These are phyloP conservation scores for Monosporozyma yasuniensis DNA, from an alignment of 805 yeast genomes.

Conservation along the genomic window DNA sequence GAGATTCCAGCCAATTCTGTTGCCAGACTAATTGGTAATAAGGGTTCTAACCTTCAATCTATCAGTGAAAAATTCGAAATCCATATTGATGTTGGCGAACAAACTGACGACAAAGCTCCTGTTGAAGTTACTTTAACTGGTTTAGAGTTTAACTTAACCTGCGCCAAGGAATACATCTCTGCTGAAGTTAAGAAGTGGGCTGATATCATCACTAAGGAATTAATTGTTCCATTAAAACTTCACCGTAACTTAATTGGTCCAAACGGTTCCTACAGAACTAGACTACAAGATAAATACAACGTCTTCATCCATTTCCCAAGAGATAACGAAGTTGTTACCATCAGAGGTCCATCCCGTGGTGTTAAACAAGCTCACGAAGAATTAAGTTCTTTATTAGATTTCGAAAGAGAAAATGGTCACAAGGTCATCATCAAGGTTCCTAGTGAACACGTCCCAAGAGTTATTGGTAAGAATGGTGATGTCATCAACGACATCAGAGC, in stretches of 20 bases:
- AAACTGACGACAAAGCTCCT: conserved; percentile 30
- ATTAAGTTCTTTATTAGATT: conserved; percentile 70
- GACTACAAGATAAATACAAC: conserved; percentile 79
- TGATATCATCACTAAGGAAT: conserved; percentile 61
- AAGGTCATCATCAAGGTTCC: conserved; percentile 60
- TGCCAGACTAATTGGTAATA: conserved; percentile 82
- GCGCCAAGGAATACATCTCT: conserved; percentile 51
- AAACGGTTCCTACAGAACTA: conserved; percentile 68
- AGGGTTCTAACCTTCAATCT: conserved; percentile 64
- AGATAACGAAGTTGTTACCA: conserved; percentile 49
- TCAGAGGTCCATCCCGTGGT: conserved; percentile 86
- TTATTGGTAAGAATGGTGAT: conserved; percentile 87
- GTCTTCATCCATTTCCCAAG: conserved; percentile 74
- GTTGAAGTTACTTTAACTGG: conserved; percentile 62
- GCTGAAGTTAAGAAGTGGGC: conserved; percentile 66
- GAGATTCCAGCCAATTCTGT: conserved; percentile 59
- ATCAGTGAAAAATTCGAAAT: conserved; percentile 68
- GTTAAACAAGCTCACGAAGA: conserved; percentile 79
- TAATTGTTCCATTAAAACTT: conserved; percentile 66
- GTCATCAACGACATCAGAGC: conserved; percentile 72
- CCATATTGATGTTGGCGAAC: conserved; percentile 58
- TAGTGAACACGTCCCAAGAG: conserved; percentile 61
- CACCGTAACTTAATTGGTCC: conserved; percentile 81
- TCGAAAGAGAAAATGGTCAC: conserved; percentile 80
- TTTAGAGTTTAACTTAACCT: conserved; percentile 65